Base-by-base conservation (phyloP, 176 grass and related monocot genomes). In the Guadua angustifolia region DNA sequence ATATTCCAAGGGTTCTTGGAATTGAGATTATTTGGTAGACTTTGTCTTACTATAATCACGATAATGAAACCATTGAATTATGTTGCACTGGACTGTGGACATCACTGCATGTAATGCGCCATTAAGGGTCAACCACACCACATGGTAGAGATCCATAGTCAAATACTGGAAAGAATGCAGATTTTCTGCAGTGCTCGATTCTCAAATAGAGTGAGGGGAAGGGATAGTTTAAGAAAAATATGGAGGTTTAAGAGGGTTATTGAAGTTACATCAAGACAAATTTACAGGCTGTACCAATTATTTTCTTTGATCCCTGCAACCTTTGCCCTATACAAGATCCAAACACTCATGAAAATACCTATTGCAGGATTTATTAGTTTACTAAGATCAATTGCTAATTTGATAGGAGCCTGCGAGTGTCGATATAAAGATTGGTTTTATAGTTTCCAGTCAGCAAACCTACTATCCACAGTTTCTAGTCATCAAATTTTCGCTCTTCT, bases 171-270 rank as follows among this genome's bases (percentile, higher is more conserved):
- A 50, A 39, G 4, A 25, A 2, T 32, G 11, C 36, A 38, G 1
- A 33, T 73, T 64, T 50, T 74, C 29, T 73, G 44, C 7, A 64
- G 12, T 39, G 56, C 21, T 74, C 17, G 18, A 74, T 83, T 83
- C 4, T 40, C 15, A 7, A 52, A 14, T 9, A 64, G 29, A 29
- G 17, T 6, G 26, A 67, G 11, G 6, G 15, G 35, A 62, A 52
- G 15, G 29, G 5, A 24, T 19, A 43, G n/a, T 66, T 39, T 4
- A 39, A 35, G 62, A 35, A 65, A 18, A 65, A 65, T 62, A 14
- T 29, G 25, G 60, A 63, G 25, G 5, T 29, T 63, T 6, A 63
- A 63, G 60, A 63, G 60, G 60, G 60, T 32, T 63, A 63, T 15
- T 63, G 60, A 49, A 49, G 46, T 49, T 47, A 47, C 45, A 64